phyloP scores from a whole-genome alignment of 106 monocot genomes.

The Iris macrosiphon region DNA sequence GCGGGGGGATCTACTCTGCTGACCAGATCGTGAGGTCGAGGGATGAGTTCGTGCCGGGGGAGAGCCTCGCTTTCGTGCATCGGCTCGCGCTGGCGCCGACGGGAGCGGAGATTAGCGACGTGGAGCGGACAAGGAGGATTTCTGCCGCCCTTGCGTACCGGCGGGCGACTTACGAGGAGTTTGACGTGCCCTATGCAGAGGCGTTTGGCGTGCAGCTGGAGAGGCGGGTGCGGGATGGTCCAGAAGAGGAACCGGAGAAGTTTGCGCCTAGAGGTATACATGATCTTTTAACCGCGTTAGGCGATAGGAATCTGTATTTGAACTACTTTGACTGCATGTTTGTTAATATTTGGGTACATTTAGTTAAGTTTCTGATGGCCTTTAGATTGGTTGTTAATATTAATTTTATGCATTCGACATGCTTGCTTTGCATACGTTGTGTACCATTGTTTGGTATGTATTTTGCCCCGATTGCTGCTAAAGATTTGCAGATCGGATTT shows the following conservation, averaged over 20 bases:
- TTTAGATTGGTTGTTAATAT: no score
- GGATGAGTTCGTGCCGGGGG: conserved; percentile 27
- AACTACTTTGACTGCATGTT: conserved; percentile 1
- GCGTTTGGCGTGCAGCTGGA: conserved; percentile 55
- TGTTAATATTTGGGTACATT: no score
- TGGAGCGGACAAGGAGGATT: conserved; percentile 16
- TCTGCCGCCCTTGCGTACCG: conserved; percentile 36
- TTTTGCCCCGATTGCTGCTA: no score
- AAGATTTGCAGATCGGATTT: no score
- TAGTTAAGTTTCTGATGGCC: no score
- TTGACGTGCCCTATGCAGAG: conserved; percentile 54
- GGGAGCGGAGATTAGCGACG: neutral
- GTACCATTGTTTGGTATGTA: no score
- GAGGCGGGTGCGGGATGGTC: conserved; percentile 11
- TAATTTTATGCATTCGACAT: no score
- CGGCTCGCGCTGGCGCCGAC: no score
- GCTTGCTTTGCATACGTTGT: no score
- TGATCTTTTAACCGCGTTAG: conserved; percentile 15
- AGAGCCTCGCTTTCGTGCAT: no score
- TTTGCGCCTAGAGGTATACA: conserved; percentile 54
- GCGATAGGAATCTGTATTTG: conserved; percentile 22
- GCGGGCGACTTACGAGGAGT: conserved; percentile 44
- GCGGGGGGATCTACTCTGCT: conserved; percentile 46
- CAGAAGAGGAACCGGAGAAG: conserved; percentile 23
- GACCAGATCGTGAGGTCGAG: conserved; percentile 40